Evolutionary conservation across 2,329 filamentous ascomycete species (phyloP).

Genomic region (Trichoderma gracile): DNA sequence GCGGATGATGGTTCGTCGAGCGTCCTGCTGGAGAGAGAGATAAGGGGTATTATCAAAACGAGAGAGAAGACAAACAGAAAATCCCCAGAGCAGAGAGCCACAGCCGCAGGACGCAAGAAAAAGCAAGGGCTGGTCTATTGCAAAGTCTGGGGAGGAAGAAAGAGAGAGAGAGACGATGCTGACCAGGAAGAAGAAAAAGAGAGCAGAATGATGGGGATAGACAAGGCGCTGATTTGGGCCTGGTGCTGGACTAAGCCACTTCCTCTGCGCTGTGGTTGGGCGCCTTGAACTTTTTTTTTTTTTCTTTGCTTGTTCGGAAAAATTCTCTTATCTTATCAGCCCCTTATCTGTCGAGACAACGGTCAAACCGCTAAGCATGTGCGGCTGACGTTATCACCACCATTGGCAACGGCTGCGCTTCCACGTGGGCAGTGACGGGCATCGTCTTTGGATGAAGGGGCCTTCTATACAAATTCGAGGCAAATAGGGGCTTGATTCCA

Average conservation of each 20-base stretch:
- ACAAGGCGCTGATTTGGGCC: neutral
- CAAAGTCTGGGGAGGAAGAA: slow-evolving; percentile 13
- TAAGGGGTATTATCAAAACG: slow-evolving; percentile 15
- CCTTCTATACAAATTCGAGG: neutral
- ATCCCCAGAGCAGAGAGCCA: slow-evolving; percentile 16
- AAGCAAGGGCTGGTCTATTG: slow-evolving; percentile 6
- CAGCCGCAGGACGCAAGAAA: slow-evolving; percentile 17
- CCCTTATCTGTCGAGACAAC: slow-evolving; percentile 8
- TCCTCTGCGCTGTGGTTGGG: neutral
- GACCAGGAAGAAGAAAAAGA: neutral
- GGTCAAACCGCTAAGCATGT: slow-evolving; percentile 5
- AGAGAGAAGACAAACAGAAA: slow-evolving; percentile 4
- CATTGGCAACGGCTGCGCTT: neutral
- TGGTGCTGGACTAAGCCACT: slow-evolving; percentile 1
- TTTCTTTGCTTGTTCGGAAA: slow-evolving; percentile 2
- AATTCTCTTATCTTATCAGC: slow-evolving; percentile 27
- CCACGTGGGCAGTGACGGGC: slow-evolving; percentile 17
- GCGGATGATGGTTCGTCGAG: slow-evolving; percentile 24
- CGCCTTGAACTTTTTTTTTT: neutral
- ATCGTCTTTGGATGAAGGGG: slow-evolving; percentile 1
- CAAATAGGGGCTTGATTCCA: neutral
- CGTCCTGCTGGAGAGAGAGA: slow-evolving; percentile 22
- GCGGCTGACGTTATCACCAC: slow-evolving; percentile 19
- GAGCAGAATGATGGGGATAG: slow-evolving; percentile 10
- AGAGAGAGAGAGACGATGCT: neutral